Evolutionary conservation across 768 basidiomycete genomes (phyloP), one percentile per base, ranked within the genome.

Genomic region (Rhodotorula kratochvilovae): DNA sequence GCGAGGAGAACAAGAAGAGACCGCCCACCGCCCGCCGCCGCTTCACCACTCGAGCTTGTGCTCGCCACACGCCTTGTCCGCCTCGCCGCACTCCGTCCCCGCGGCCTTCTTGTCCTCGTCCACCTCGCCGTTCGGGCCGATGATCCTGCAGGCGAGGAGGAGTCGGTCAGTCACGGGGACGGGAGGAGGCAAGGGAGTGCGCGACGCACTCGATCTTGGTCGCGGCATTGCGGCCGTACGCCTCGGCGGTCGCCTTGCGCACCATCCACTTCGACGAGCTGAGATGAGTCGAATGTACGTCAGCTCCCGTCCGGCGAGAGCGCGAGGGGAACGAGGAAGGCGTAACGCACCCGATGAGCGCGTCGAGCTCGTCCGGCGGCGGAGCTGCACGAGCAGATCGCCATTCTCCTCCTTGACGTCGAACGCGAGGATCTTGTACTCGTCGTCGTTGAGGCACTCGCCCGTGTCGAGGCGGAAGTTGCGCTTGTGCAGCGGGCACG

Each of bases 401-500:
- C 79, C 79, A 6, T 79, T 73, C 45, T 84, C 83, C 59, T 82
- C 82, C 58, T 84, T 83, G 39, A 84, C 85, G 39, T 88, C 85
- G 70, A 90, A 90, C 0, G 86, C 79, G 67, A 88, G 81, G 65
- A 89, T 85, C 61, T 83, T 82, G 79, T 86, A 88, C 13, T 86
- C 83, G 31, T 79, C 74, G 75, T 89, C 87, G 71, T 85, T 87
- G 39, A 87, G 74, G 76, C 88, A 89, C 53, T 82, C 81, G 1
- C 89, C 88, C 5, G 81, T 81, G 50, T 63, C 61, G 79, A 65
- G 48, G 36, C 48, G 33, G 54, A 60, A 58, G 79, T 61, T 66
- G 23, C 66, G 63, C 64, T 67, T 73, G 60, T 63, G 70, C 23
- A 73, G 72, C 27, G 63, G 42, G 43, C 86, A 82, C 10, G 84